phyloP scores from a whole-genome alignment of 2,329 filamentous ascomycete genomes.

The Colletotrichum liaoningense region DNA sequence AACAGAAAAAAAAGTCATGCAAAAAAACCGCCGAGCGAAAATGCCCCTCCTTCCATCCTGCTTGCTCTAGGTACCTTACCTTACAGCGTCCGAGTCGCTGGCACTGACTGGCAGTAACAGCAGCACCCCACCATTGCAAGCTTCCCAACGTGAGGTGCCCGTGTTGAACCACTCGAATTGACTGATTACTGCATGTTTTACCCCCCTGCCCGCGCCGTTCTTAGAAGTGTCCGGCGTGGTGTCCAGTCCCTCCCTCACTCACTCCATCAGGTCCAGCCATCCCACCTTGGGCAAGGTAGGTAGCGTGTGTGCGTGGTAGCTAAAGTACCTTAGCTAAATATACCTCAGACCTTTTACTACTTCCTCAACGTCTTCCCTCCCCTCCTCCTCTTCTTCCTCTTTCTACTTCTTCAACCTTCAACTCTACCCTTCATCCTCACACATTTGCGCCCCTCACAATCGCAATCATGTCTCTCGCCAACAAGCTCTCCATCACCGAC shows the following conservation, averaged over 20 bases:
- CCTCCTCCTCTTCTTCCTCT: slow-evolving; percentile 26
- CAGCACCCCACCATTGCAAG: slow-evolving; percentile 39
- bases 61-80: not conserved
- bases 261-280: slow-evolving; percentile 15
- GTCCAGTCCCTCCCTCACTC: slow-evolving; percentile 31
- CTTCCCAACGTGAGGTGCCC: slow-evolving; percentile 27
- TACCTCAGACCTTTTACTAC: slow-evolving; percentile 29
- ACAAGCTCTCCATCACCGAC: slow-evolving; percentile 97
- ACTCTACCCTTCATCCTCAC: slow-evolving; percentile 7
- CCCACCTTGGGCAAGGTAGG: slow-evolving; percentile 24
- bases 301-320: not conserved
- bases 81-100: not conserved
- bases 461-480: slow-evolving; percentile 91
- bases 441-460: slow-evolving; percentile 35
- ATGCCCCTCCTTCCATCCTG: slow-evolving; percentile 1
- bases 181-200: slow-evolving; percentile 27
- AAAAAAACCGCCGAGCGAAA: slow-evolving; percentile 24
- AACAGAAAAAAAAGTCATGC: slow-evolving; percentile 36
- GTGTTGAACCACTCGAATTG: slow-evolving; percentile 32
- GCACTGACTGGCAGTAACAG: not conserved
- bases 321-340: slow-evolving; percentile 32
- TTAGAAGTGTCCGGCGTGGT: not conserved
- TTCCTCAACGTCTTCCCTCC: slow-evolving; percentile 40
- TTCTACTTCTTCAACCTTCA: slow-evolving; percentile 23
- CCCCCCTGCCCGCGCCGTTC: slow-evolving; percentile 1